Base-by-base conservation (phyloP, 257 asterid species). In the Leptodermis oblonga region DNA sequence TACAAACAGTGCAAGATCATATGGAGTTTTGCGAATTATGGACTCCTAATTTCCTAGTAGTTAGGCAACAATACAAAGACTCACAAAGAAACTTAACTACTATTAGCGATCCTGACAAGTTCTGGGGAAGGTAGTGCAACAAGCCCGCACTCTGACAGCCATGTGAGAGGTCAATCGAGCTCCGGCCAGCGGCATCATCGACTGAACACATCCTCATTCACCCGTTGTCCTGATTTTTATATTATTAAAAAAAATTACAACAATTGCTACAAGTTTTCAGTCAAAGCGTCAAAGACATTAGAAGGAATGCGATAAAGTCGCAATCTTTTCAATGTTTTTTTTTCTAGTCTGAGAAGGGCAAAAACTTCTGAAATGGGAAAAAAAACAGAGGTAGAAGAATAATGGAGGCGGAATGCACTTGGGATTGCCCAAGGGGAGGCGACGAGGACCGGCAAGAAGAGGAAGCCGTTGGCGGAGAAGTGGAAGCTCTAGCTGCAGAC, bases 61-160 rank as follows among this genome's bases (percentile, higher is more conserved):
- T 26, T 51, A 18, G 12, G 76, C 65, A 74, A 82, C 55, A 78
- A 83, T 36, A 34, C 11, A 42, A 75, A 83, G 84, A 86, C 95
- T 79, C 88, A 88, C 92, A 76, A 86, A 85, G 83, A 92, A 80
- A 83, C 69, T 68, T 68, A 68, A 68, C 74, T 60, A 74, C 81
- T 76, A 87, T 74, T 92, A 92, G 96, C 98, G 92, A 90, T 90
- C 97, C 89, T 85, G 98, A 90, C 97, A 92, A 90, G 96, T 76
- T 80, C 97, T 96, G 89, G 89, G 65, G 85, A 88, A 87, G 97
- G 90, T 92, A 92, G 88, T 95, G 82, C 97, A 90, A 82, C 80
- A 93, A 58, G 96, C 95, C 74, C 97, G 93, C 80, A 77, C 79
- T 62, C 82, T 82, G 81, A 72, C 80, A 6, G 95, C 73, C 81